Evolutionary conservation across 2,329 filamentous ascomycete genomes (phyloP).

Genomic region (Fusarium transvaalense): DNA sequence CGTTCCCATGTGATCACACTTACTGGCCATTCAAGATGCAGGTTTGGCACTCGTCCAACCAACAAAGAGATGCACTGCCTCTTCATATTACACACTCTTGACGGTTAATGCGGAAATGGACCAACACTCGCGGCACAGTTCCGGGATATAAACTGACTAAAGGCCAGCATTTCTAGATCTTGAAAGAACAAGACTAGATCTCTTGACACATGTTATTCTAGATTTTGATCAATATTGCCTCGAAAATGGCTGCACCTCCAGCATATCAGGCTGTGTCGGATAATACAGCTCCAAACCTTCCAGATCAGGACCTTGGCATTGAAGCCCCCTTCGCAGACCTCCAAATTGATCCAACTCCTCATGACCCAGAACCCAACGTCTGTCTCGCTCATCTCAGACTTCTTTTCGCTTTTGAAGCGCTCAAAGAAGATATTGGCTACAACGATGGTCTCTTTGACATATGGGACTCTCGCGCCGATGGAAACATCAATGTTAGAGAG

Average conservation of each 20-base stretch:
- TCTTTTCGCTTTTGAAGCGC: conserved; percentile 70
- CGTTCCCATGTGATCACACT: conserved; percentile 7
- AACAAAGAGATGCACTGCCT: conserved; percentile 16
- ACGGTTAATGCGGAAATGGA: background rate
- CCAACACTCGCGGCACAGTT: conserved; percentile 6
- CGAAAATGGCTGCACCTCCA: conserved; percentile 27
- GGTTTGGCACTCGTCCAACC: background rate
- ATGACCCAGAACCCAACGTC: conserved; percentile 31
- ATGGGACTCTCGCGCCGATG: conserved; percentile 57
- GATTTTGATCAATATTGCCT: background rate
- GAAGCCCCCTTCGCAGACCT: conserved; percentile 32
- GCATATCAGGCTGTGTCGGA: conserved; percentile 22
- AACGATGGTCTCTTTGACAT: conserved; percentile 72
- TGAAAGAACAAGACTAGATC: background rate
- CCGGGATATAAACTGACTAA: conserved; percentile 16
- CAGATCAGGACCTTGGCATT: conserved; percentile 19
- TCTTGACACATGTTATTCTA: background rate
- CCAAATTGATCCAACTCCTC: conserved; percentile 16
- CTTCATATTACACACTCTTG: background rate
- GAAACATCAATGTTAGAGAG: conserved; percentile 15
- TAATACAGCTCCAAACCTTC: background rate
- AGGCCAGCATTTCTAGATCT: background rate
- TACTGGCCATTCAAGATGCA: background rate
- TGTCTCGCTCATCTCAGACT: conserved; percentile 70
- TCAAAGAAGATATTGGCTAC: conserved; percentile 71